Base-by-base conservation (phyloP, 2,329 filamentous ascomycete genomes). In the Aspergillus fumigatiaffinis region DNA sequence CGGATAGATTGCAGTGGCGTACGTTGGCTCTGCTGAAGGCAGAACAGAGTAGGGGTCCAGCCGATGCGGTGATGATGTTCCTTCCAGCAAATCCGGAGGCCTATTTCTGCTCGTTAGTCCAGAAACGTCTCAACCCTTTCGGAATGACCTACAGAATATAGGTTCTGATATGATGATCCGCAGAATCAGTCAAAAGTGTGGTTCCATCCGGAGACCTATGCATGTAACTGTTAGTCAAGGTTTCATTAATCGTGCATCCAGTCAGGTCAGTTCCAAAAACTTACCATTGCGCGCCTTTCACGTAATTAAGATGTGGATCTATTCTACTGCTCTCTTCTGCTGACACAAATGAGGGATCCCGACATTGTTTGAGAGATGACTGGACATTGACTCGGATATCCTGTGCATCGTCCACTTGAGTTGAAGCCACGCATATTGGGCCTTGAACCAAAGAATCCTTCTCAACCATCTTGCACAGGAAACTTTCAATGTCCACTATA, bases 201-300 rank as follows among this genome's bases (percentile, higher is more conserved):
- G 82, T 85, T 6, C 84, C 84, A 67, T 87, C 84, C 17, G 81
- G 73, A 7, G 79, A 76, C 78, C 79, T 79, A 54, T 49, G 54
- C 50, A 42, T 17, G 20, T 5, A 26, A 25, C 14, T 10, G 9
- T 28, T 51, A 20, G 29, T 51, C 26, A 46, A 49, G 32, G 17
- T 14, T 14, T 9, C 10, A 14, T 35, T 54, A 47, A 35, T 57
- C 23, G 63, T 38, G 29, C n/a, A 47, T 26, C 29, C 48, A 14
- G 20, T 42, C 21, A 50, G 42, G 8, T 41, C 12, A 35, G 3
- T 23, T 35, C 3, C 5, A 7, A 7, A 23, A 48, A 52, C 69
- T 58, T 64, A 78, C 77, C 77, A 81, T 65, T 79, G 72, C 17
- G 76, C 77, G 38, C 70, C 69, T 60, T 77, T 81, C 67, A 78